phyloP scores from a whole-genome alignment of 768 basidiomycete genomes.

The Panellus pusillus region DNA sequence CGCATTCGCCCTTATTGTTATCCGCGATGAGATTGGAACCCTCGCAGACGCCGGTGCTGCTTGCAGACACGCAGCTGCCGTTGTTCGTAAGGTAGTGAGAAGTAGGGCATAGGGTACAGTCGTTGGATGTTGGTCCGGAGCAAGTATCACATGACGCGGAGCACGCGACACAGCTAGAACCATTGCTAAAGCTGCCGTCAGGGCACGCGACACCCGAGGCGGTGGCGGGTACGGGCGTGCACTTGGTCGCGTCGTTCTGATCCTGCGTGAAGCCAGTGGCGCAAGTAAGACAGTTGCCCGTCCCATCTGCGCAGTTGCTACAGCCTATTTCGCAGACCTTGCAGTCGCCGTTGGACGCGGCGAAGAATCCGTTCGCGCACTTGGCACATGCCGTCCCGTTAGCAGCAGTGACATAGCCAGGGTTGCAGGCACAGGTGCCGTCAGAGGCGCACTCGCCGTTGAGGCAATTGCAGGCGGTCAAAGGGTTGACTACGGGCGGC shows the following conservation, averaged over 20 bases:
- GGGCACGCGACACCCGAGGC: slow-evolving; percentile 61
- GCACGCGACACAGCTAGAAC: slow-evolving; percentile 55
- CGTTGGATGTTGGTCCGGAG: slow-evolving; percentile 60
- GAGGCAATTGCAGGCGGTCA: slow-evolving; percentile 75
- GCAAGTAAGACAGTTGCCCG: slow-evolving; percentile 74
- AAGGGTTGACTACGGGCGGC: slow-evolving; percentile 46
- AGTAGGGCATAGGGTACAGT: slow-evolving; percentile 68
- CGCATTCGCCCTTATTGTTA: slow-evolving; percentile 80
- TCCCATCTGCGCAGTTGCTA: slow-evolving; percentile 61
- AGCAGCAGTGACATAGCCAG: slow-evolving; percentile 69
- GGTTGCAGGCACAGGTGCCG: slow-evolving; percentile 73
- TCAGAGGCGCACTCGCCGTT: slow-evolving; percentile 74
- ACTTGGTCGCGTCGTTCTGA: slow-evolving; percentile 65
- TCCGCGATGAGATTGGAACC: slow-evolving; percentile 73
- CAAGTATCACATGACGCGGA: slow-evolving; percentile 72
- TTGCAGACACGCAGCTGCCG: slow-evolving; percentile 68
- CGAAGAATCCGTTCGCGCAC: slow-evolving; percentile 77
- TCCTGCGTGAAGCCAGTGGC: slow-evolving; percentile 67
- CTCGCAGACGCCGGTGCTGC: slow-evolving; percentile 70
- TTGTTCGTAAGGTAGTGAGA: slow-evolving; percentile 60
- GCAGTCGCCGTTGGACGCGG: slow-evolving; percentile 68
- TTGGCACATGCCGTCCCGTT: slow-evolving; percentile 78
- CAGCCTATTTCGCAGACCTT: slow-evolving; percentile 79
- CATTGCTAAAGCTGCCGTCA: slow-evolving; percentile 59
- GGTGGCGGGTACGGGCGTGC: slow-evolving; percentile 53